A percentile compares a stretch with the other conserved stretches of the same genome.
Conservation (phyloP, 2,329 filamentous ascomycete genomes). For the Ciborinia camelliae region DNA sequence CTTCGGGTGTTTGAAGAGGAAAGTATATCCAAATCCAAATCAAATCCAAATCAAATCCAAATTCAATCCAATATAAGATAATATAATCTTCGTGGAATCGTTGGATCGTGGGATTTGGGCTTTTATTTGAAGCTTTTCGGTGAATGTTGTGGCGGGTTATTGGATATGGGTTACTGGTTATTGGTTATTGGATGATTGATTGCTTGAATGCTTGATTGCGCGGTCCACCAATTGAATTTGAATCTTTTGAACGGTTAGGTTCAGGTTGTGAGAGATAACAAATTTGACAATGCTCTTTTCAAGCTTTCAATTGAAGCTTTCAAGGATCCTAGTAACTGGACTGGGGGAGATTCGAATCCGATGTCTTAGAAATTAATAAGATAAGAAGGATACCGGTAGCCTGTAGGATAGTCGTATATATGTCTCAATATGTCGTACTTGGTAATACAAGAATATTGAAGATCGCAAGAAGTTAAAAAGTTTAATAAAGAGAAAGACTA, state of each 20-base stretch:
- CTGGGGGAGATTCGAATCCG: neutral
- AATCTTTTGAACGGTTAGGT: too few species aligned
- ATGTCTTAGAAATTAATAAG: neutral
- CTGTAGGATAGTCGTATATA: neutral
- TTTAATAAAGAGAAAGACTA: neutral
- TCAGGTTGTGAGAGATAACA: neutral
- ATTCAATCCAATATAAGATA: too few species aligned
- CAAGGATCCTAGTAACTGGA: neutral
- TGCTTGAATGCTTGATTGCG: too few species aligned
- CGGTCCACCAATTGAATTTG: neutral
- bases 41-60: too few species aligned
- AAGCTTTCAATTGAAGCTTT: too few species aligned
- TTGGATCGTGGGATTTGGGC: neutral
- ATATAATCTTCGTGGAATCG: too few species aligned
- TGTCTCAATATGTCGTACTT: neutral
- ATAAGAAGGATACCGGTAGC: neutral
- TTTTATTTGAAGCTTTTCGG: neutral
- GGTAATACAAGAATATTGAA: neutral
- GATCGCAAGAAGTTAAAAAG: neutral
- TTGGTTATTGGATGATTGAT: neutral
- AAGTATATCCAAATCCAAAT: too few species aligned
- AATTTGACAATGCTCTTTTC: constrained; percentile 2
- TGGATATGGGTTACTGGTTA: too few species aligned
- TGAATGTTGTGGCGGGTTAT: neutral
- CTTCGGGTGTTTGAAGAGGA: too few species aligned